Conservation (phyloP, 2,329 filamentous ascomycete species). For the Rachicladosporium sp. region DNA sequence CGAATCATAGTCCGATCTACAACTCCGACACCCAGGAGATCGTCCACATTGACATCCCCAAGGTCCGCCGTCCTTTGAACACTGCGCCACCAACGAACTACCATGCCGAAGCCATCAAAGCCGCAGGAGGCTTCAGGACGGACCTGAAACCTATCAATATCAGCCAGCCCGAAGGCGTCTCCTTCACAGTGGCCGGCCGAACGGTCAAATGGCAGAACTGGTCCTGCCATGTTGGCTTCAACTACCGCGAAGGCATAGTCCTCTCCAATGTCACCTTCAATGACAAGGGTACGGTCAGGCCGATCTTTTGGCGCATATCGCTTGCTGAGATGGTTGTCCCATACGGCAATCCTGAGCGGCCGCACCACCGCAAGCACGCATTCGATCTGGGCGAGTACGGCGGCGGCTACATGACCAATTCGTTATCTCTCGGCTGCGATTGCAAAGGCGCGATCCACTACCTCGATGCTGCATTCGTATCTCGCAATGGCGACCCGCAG, state of each 20-base stretch:
- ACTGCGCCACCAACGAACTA: constrained; percentile 67
- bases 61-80: constrained; percentile 62
- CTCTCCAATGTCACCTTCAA: constrained; percentile 83
- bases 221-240: constrained; percentile 87
- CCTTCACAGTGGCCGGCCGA: constrained; percentile 64
- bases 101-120: constrained; percentile 58
- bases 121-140: constrained; percentile 60
- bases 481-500: constrained; percentile 55
- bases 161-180: constrained; percentile 78
- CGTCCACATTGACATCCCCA: constrained; percentile 72
- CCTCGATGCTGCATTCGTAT: constrained; percentile 76
- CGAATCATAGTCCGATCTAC: constrained; percentile 79
- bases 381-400: constrained; percentile 72
- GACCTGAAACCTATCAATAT: constrained; percentile 81
- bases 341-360: constrained; percentile 69
- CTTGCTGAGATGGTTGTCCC: constrained; percentile 91
- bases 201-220: constrained; percentile 84
- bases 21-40: constrained; percentile 68
- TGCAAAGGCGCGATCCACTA: constrained; percentile 90
- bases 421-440: constrained; percentile 62
- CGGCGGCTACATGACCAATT: constrained; percentile 74
- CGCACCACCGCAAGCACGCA: constrained; percentile 66
- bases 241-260: constrained; percentile 84
- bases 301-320: constrained; percentile 79
- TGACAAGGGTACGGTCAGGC: constrained; percentile 63